Evolutionary conservation across 257 asterid species (phyloP), one percentile per base, ranked within the genome.

Genomic region (Verbascum thapsus): DNA sequence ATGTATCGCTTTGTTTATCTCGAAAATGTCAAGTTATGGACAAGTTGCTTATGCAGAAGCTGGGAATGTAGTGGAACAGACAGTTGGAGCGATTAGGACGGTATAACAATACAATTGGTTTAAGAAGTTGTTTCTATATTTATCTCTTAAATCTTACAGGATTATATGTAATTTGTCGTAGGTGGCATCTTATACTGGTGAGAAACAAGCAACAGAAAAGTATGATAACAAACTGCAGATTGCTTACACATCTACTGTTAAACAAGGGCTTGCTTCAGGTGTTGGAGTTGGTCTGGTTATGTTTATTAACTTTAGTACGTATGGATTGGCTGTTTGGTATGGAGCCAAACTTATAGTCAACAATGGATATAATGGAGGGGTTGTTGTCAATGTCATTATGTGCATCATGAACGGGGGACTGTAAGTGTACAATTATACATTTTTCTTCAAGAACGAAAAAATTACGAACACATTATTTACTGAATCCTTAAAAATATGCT

Each of bases 111-210:
- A 26, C 5, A 26, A 26, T 26, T 26, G 32, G 32, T 26, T 26
- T n/a, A n/a, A n/a, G n/a, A 26, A 26, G 32, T 1, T 2, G 32
- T 26, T 26, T 26, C 32, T 26, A 26, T 1, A 26, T 26, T 26
- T 26, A 26, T 26, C 32, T 26, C 32, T 5, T 26, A 2, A 26
- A 26, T 26, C 32, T 26, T 5, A 26, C 5, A 26, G 32, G 5
- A 26, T 26, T 26, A 2, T 26, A 12, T n/a, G 9, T 52, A 40
- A 51, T 38, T 15, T n/a, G 17, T 62, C 18, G 8, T 10, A 88
- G 96, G 96, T 88, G 51, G 95, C 78, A 55, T 83, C 96, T 11
- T 88, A 77, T 74, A 77, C 74, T 0, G 95, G 96, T 53, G 95
- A 88, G 74, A 63, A 72, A 58, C 39, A 19, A 56, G 87, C 96